A percentile compares a stretch with the other conserved stretches of the same genome.
Conservation (phyloP, 1,284 basidiomycete species). For the Leccinum pallidistipes region DNA sequence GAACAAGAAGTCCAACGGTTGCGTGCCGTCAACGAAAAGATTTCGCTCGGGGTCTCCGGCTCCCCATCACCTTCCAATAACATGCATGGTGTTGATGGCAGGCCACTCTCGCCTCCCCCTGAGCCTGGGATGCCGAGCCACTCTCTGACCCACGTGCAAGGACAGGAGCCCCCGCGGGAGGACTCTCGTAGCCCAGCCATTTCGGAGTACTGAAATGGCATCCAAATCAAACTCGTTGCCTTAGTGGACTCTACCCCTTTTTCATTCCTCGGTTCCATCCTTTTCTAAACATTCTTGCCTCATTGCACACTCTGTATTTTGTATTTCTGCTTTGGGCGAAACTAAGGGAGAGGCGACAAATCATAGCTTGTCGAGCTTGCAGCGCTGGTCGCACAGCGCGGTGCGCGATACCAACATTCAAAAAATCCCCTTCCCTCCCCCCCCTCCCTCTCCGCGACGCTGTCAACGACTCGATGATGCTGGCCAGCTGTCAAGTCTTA, state of each 20-base stretch:
- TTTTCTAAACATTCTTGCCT: conserved; percentile 34
- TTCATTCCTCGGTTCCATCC: conserved; percentile 27
- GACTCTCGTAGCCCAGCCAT: conserved; percentile 60
- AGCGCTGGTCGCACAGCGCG: conserved; percentile 40
- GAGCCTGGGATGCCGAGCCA: conserved; percentile 48
- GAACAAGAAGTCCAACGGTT: conserved; percentile 69
- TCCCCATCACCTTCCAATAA: conserved; percentile 49
- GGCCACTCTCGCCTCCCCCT: conserved; percentile 65
- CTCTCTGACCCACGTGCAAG: conserved; percentile 51
- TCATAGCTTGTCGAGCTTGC: conserved; percentile 26
- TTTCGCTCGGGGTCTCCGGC: conserved; percentile 58
- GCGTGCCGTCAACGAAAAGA: conserved; percentile 75
- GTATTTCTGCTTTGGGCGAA: conserved; percentile 37
- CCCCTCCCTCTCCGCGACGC: conserved; percentile 20
- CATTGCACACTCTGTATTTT: conserved; percentile 36
- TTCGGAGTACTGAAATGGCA: conserved; percentile 45
- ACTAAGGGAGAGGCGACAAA: conserved; percentile 25
- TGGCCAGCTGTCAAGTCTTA: conserved; percentile 37
- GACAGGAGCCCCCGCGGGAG: conserved; percentile 57
- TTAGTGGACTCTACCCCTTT: conserved; percentile 24
- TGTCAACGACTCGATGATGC: conserved; percentile 47
- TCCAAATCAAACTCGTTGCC: conserved; percentile 20
- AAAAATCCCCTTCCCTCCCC: neutral
- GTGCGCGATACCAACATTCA: conserved; percentile 8
- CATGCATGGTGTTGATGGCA: conserved; percentile 44